phyloP scores from a whole-genome alignment of 2,329 filamentous ascomycete species.

The Cladosporium sp. region DNA sequence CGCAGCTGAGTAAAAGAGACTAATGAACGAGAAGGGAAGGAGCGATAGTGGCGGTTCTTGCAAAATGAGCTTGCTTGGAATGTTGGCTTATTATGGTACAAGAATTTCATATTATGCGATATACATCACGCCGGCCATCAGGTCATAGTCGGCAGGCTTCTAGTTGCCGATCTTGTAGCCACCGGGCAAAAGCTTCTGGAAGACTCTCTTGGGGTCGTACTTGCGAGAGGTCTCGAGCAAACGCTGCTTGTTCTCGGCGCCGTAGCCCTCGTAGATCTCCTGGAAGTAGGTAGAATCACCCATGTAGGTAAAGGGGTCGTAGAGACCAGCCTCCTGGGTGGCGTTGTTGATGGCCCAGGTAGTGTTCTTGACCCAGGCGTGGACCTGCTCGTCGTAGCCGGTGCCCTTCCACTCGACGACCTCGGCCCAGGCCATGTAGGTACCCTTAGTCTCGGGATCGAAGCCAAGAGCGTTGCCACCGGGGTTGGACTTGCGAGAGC shows the following conservation, averaged over 20 bases:
- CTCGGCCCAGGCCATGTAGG: conserved; percentile 12
- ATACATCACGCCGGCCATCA: too few species aligned
- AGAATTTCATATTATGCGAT: too few species aligned
- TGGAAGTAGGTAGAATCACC: conserved; percentile 18
- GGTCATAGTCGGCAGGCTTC: too few species aligned
- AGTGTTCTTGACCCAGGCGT: conserved; percentile 14
- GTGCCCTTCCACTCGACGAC: conserved; percentile 18
- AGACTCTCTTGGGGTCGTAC: conserved; percentile 21
- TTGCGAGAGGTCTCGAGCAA: conserved; percentile 16
- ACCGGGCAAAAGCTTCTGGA: conserved; percentile 22
- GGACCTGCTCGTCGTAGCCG: conserved; percentile 18
- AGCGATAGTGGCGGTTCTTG: too few species aligned
- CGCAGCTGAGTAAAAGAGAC: too few species aligned
- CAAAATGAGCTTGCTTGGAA: too few species aligned
- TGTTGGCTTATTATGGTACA: too few species aligned
- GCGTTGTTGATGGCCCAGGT: conserved; percentile 10
- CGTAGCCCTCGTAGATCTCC: conserved; percentile 21
- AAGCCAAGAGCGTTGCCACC: conserved; percentile 20
- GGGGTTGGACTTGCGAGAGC: conserved; percentile 1
- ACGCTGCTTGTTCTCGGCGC: conserved; percentile 17
- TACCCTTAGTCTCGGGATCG: conserved; percentile 11
- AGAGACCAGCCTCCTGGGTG: conserved; percentile 8
- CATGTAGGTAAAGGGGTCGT: conserved; percentile 10
- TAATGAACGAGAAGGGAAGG: too few species aligned
- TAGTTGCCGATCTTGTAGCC: conserved; percentile 19